Evolutionary conservation across 768 basidiomycete genomes (phyloP).

Genomic region (Suillus cothurnatus): DNA sequence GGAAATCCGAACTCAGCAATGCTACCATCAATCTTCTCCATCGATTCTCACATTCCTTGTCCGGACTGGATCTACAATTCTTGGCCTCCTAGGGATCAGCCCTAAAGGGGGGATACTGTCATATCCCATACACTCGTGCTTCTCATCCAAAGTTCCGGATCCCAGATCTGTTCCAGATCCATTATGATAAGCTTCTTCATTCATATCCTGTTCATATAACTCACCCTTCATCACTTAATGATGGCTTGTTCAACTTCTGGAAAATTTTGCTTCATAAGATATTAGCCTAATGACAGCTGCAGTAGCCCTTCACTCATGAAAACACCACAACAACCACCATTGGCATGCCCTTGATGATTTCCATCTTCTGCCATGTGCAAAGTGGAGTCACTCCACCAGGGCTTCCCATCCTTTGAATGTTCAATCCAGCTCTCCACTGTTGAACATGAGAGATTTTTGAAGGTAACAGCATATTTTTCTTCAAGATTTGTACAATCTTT

Average conservation of each 20-base stretch:
- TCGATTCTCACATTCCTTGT: too few relatives aligned
- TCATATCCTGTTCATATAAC: too few relatives aligned
- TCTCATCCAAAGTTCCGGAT: too few relatives aligned
- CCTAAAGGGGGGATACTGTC: too few relatives aligned
- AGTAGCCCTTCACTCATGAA: slow-evolving; percentile 15
- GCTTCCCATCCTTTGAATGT: not conserved
- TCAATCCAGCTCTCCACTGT: not conserved
- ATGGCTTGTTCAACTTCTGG: slow-evolving; percentile 22
- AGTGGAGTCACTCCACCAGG: not conserved
- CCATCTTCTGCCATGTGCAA: not conserved
- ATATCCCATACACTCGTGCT: too few relatives aligned
- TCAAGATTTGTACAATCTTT: not conserved
- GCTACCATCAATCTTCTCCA: too few relatives aligned
- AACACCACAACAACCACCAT: slow-evolving; percentile 22
- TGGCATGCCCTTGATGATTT: slow-evolving; percentile 14
- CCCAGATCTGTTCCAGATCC: too few relatives aligned
- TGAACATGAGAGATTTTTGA: not conserved
- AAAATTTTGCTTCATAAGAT: slow-evolving; percentile 12
- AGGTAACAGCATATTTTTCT: not conserved
- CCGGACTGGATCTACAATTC: too few relatives aligned
- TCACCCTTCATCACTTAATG: slow-evolving; percentile 11
- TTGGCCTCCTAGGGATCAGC: too few relatives aligned
- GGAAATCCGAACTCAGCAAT: too few relatives aligned
- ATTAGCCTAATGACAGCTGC: not conserved
- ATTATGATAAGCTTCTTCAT: too few relatives aligned